Evolutionary conservation across 495 filamentous ascomycete species (phyloP), one percentile per base, ranked within the genome.

Genomic region (Penicillium simplicissimum): DNA sequence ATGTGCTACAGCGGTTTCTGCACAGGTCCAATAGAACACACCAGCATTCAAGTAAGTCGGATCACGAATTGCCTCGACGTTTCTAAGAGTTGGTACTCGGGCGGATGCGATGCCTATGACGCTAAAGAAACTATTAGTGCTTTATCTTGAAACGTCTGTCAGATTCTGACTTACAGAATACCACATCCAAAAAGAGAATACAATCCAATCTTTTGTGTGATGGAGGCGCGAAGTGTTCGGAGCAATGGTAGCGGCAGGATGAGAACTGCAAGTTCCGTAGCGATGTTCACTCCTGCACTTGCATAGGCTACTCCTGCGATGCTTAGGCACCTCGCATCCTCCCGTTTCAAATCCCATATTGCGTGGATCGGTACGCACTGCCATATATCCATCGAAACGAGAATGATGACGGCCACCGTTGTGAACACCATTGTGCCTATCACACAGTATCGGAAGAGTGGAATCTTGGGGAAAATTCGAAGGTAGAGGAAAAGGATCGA

Each of bases 401-500:
- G 36, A 17, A 60, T 64, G 1, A 57, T 10, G 8, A 64, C 28
- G 8, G 62, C 49, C 3, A 59, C 10, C 1, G 43, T 51, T 17
- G 59, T 33, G 25, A 55, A 49, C 10, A 52, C 38, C 57, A 64
- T 64, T 21, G 47, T 56, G 11, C 13, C 49, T 23, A 58, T 51
- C 14, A 61, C 59, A n/a, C 42, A 56, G 1, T 10, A 2, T 35
- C 47, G 49, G 28, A 45, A 60, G 2, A 37, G 4, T 10, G 38
- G 54, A 42, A 62, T 45, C 23, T 60, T 14, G 13, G 57, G 57
- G 37, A 67, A 67, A 7, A 67, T 55, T 23, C 64, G 64, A 28
- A 67, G 43, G 47, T 67, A 67, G 15, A 67, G 57, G 28, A 42
- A 60, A 14, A 67, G 57, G 28, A 67, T 64, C 6, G 64, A 67